phyloP scores from a whole-genome alignment of 1,139 yeast species.

The Yamadazyma diospyri region DNA sequence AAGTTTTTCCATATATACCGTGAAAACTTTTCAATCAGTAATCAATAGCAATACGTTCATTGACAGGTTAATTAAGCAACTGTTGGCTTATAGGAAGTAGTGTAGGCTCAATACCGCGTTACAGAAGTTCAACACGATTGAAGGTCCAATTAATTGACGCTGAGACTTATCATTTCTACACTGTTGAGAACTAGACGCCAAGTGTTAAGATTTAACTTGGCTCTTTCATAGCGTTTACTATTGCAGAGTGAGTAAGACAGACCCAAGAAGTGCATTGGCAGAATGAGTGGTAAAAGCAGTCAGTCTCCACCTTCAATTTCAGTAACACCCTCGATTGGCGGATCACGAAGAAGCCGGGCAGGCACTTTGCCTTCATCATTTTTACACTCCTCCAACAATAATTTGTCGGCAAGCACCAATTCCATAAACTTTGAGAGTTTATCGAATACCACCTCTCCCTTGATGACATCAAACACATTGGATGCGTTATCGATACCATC shows the following conservation, averaged over 20 bases:
- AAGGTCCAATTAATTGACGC: not conserved
- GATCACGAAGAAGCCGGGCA: conserved; percentile 43
- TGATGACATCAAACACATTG: conserved; percentile 11
- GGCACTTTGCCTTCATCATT: conserved; percentile 39
- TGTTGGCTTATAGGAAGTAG: too few species aligned
- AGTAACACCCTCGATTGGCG: conserved; percentile 23
- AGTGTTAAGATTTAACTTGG: too few species aligned
- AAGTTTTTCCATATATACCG: conserved; percentile 7
- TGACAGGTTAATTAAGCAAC: too few species aligned
- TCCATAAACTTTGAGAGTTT: conserved; percentile 6
- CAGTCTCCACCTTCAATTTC: conserved; percentile 33
- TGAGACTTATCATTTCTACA: not conserved
- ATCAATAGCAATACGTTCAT: not conserved
- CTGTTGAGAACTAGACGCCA: not conserved
- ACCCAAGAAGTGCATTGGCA: not conserved
- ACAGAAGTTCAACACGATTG: too few species aligned
- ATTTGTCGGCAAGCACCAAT: not conserved
- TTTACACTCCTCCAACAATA: conserved; percentile 8
- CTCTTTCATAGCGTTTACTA: not conserved
- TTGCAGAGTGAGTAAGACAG: not conserved
- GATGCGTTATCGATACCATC: conserved; percentile 8
- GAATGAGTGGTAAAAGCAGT: conserved; percentile 12
- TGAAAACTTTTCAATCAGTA: conserved; percentile 5
- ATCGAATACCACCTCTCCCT: conserved; percentile 14
- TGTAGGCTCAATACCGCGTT: too few species aligned